Percentiles rank a stretch among this genome's conserved stretches.
Evolutionary conservation across 1,139 yeast genomes (phyloP).

Genomic region (Candida frijolesensis): DNA sequence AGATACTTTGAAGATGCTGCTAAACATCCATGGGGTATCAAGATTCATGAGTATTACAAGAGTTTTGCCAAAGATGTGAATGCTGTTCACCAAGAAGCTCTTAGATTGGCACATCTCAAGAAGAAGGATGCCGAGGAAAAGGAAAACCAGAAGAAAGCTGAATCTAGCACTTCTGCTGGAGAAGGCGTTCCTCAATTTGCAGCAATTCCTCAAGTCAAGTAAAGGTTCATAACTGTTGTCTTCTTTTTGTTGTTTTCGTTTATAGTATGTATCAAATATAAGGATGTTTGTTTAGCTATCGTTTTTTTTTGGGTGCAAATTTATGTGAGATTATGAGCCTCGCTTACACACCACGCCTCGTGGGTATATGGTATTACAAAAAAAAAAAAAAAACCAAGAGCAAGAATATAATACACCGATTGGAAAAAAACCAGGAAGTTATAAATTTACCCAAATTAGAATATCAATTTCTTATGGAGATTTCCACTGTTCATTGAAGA

Average conservation of each 20-base stretch:
- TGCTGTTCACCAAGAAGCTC: slow-evolving; percentile 74
- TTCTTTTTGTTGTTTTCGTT: neutral
- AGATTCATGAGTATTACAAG: slow-evolving; percentile 36
- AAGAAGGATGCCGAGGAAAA: slow-evolving; percentile 23
- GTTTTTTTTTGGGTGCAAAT: slow-evolving; percentile 8
- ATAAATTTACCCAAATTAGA: neutral
- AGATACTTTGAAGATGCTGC: slow-evolving; percentile 42
- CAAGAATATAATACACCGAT: neutral
- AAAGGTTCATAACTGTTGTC: neutral
- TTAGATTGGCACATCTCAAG: slow-evolving; percentile 64
- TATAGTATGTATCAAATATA: neutral
- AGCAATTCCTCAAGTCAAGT: slow-evolving; percentile 2
- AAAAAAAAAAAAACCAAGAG: neutral
- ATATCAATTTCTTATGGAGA: neutral
- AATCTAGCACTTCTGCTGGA: neutral
- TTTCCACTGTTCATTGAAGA: neutral
- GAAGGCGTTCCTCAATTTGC: slow-evolving; percentile 1
- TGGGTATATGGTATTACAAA: neutral
- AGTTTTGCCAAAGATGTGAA: slow-evolving; percentile 59
- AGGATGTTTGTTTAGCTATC: neutral
- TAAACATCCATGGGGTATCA: slow-evolving; percentile 37
- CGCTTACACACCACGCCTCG: neutral
- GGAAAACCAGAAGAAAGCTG: slow-evolving; percentile 12
- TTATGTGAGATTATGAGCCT: neutral
- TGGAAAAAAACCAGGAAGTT: neutral